Conservation (phyloP, 371 early-diverging fungal genomes). For the Fennellomyces sp. region DNA sequence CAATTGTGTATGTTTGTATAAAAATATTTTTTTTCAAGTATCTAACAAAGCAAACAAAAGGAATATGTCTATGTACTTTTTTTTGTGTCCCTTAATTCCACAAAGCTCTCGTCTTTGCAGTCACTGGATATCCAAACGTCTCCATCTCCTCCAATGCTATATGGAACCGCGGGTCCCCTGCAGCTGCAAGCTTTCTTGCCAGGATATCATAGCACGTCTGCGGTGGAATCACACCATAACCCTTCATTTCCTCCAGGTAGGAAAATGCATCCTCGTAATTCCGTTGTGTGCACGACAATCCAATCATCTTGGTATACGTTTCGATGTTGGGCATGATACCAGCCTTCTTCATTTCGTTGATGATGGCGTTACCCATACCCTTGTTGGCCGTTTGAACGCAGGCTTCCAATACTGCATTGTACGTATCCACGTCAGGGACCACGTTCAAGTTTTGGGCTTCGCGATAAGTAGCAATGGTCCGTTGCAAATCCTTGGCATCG, state of each 20-base stretch:
- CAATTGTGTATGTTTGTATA: no score
- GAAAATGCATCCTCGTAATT: slow-evolving; percentile 79
- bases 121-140: slow-evolving; percentile 52
- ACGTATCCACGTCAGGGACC: slow-evolving; percentile 61
- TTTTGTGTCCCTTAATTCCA: slow-evolving; percentile 17
- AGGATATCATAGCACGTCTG: slow-evolving; percentile 56
- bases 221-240: slow-evolving; percentile 66
- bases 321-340: slow-evolving; percentile 56
- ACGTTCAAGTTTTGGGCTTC: slow-evolving; percentile 53
- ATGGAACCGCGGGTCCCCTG: slow-evolving; percentile 69
- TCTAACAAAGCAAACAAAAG: not conserved
- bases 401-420: slow-evolving; percentile 62
- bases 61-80: slow-evolving; percentile 2
- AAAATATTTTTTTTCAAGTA: not conserved
- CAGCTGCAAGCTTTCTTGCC: slow-evolving; percentile 62
- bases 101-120: slow-evolving; percentile 18
- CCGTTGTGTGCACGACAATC: slow-evolving; percentile 49
- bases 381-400: slow-evolving; percentile 56
- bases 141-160: slow-evolving; percentile 77
- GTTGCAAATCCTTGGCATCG: slow-evolving; percentile 46
- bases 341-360: slow-evolving; percentile 59
- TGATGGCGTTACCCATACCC: slow-evolving; percentile 57
- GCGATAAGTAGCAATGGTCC: slow-evolving; percentile 58
- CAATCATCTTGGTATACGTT: slow-evolving; percentile 65
- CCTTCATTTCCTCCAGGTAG: slow-evolving; percentile 80